Evolutionary conservation across 176 grass and related monocot genomes (phyloP).

Genomic region (Musa acuminata): DNA sequence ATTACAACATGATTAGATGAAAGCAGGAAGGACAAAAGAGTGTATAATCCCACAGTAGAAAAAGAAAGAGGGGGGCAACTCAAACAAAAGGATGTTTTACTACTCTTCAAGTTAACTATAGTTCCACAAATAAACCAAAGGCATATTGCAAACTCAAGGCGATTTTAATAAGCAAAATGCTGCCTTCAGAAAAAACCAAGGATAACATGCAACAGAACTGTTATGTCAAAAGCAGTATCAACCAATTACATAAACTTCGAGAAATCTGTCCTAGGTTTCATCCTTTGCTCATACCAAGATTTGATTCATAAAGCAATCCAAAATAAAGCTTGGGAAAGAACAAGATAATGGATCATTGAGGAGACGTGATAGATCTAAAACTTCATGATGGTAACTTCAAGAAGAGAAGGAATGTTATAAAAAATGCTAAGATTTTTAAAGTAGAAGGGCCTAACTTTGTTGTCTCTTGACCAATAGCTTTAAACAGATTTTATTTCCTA

Average conservation of each 20-base stretch:
- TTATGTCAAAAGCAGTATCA: neutral
- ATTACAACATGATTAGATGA: conserved; percentile 6
- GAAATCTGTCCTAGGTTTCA: neutral
- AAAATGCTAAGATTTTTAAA: neutral
- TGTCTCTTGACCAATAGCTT: neutral
- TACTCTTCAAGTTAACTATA: neutral
- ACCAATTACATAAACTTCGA: neutral
- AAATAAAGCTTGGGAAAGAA: neutral
- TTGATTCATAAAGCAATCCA: neutral
- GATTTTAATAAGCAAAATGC: neutral
- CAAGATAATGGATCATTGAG: neutral
- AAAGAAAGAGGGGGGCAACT: neutral
- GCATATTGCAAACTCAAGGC: neutral
- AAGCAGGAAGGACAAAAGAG: neutral
- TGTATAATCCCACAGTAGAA: neutral
- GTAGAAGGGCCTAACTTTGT: neutral
- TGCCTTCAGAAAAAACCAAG: neutral
- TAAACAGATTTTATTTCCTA: neutral
- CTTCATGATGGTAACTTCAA: neutral
- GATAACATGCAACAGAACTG: neutral
- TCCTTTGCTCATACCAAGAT: neutral
- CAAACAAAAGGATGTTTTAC: neutral
- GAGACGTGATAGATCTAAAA: neutral
- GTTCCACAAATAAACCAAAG: neutral
- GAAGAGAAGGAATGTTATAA: neutral